Conservation (phyloP, 805 yeast genomes). For the Saccharomycopsis synnaedendra region DNA sequence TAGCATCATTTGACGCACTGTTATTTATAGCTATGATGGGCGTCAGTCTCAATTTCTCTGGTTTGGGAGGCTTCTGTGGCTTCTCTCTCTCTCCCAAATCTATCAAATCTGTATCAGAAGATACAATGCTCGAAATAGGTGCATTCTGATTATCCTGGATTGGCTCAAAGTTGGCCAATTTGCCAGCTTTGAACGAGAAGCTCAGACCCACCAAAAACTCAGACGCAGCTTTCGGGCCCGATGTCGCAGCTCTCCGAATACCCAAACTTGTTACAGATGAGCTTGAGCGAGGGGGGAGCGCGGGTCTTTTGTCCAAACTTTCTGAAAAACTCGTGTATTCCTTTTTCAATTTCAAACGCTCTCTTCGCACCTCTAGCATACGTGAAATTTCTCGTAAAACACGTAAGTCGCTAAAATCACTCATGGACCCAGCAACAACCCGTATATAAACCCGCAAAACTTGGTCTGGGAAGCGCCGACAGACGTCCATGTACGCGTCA, state of each 20-base stretch:
- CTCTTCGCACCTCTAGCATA: conserved; percentile 3
- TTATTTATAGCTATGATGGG: too few species aligned
- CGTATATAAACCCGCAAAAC: conserved; percentile 71
- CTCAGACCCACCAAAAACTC: too few species aligned
- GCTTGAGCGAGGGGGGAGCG: conserved; percentile 8
- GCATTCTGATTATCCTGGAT: too few species aligned
- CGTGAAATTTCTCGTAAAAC: conserved; percentile 10
- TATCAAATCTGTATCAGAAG: too few species aligned
- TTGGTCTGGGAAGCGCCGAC: conserved; percentile 48
- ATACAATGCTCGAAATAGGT: too few species aligned
- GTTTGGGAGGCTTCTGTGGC: too few species aligned
- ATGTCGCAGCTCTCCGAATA: neutral
- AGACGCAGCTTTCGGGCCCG: too few species aligned
- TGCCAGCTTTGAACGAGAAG: too few species aligned
- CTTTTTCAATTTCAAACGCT: conserved; percentile 1
- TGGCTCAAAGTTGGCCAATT: too few species aligned
- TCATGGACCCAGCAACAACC: conserved; percentile 58
- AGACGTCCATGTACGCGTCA: conserved; percentile 76
- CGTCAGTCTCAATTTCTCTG: too few species aligned
- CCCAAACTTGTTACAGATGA: neutral
- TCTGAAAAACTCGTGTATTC: conserved; percentile 3
- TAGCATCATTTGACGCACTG: too few species aligned
- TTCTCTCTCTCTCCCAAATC: too few species aligned
- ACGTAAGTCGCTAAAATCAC: conserved; percentile 31
- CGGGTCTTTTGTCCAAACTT: conserved; percentile 2